Base-by-base conservation (phyloP, 1,139 yeast genomes). In the Diutina rugosa region DNA sequence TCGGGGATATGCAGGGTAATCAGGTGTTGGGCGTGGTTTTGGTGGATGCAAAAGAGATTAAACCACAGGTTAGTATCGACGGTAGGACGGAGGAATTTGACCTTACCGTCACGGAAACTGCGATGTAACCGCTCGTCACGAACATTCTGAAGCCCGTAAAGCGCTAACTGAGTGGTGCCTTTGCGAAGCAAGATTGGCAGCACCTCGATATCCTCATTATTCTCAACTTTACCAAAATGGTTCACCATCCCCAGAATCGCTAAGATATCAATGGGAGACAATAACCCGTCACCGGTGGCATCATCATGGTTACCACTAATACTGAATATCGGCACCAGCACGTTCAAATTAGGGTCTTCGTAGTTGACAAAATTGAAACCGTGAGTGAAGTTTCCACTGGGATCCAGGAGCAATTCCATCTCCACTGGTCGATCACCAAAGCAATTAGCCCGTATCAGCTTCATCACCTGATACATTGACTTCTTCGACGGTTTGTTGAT, bases 231-330 rank as follows among this genome's bases (percentile, higher is more conserved):
- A 1, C 99, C 99, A 69, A 90, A 91, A 71, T 91, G 95, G 67
- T 95, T 93, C 35, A 93, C 72, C 55, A 91, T 72, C 0, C 99
- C 99, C 0, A 90, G 73, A 2, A 87, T 90, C 38, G 90, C 82
- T 18, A 95, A 71, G 3, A 95, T 72, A 67, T 93, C 99, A 74
- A 93, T 75, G 0, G 99, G 97, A 61, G 91, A 85, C n/a, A 93
- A 72, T 59, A 90, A 72, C 2, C 87, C 87, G 56, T 84, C 88
- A 0, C 99, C 99, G 0, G 97, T 88, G 1, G 97, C 90, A 70
- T 93, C 99, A 68, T 93, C 99, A 68, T 93, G 99, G 64, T 93
- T 93, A 3, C 99, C 99, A 58, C 93, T 84, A 9, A 95, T 93
- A 10, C 95, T 95, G 74, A 93, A 90, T 26, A 93, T 81, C 0